Evolutionary conservation across 495 filamentous ascomycete genomes (phyloP).

Genomic region (Talaromyces nanjingensis): DNA sequence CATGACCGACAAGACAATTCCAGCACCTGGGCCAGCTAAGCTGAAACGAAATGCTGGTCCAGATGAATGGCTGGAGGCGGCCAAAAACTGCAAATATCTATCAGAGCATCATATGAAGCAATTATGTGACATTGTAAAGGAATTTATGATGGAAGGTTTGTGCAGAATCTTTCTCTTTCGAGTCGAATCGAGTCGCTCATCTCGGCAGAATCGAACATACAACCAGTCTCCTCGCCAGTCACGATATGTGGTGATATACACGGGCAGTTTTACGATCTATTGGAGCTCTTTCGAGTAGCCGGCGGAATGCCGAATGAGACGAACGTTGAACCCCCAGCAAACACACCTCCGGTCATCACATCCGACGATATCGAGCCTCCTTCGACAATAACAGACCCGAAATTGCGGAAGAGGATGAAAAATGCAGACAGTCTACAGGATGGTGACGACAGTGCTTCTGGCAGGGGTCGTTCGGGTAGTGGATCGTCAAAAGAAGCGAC

Average conservation of each 20-base stretch:
- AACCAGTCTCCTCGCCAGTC: slow-evolving; percentile 92
- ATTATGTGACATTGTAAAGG: slow-evolving; percentile 97
- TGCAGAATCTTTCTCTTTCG: slow-evolving; percentile 13
- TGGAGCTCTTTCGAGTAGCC: slow-evolving; percentile 93
- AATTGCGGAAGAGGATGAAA: slow-evolving; percentile 71
- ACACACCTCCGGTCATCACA: slow-evolving; percentile 60
- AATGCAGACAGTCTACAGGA: slow-evolving; percentile 37
- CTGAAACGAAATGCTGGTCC: slow-evolving; percentile 73
- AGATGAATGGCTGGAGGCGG: slow-evolving; percentile 94
- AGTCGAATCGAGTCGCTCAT: not conserved
- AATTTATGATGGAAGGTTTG: slow-evolving; percentile 91
- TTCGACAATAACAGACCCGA: slow-evolving; percentile 75
- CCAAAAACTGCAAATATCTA: slow-evolving; percentile 93
- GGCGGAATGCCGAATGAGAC: slow-evolving; percentile 88
- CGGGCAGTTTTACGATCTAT: slow-evolving; percentile 96
- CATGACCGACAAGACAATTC: slow-evolving; percentile 55
- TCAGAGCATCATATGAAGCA: slow-evolving; percentile 97
- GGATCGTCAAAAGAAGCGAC: slow-evolving; percentile 32
- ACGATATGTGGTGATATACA: slow-evolving; percentile 98
- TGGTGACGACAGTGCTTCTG: slow-evolving; percentile 27
- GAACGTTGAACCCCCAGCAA: slow-evolving; percentile 55
- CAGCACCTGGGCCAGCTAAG: slow-evolving; percentile 85
- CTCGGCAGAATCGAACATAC: slow-evolving; percentile 87
- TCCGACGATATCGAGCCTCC: slow-evolving; percentile 85
- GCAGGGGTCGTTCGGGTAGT: slow-evolving; percentile 31